These are phyloP conservation scores for Bertia moriformis DNA, from an alignment of 2,329 filamentous ascomycete genomes.

Conservation along the genomic window DNA sequence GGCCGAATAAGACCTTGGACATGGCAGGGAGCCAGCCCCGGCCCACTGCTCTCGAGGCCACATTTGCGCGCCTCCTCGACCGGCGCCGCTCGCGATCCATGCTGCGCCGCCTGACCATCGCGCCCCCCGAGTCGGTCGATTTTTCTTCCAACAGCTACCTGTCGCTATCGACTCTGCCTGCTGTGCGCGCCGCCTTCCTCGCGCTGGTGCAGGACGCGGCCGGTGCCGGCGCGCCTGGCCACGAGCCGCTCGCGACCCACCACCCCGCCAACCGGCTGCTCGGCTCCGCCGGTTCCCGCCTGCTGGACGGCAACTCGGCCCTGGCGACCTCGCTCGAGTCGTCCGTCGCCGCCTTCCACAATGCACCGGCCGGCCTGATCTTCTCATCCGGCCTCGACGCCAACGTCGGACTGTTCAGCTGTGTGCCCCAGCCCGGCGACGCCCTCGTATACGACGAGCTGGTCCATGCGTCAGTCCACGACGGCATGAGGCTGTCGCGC, in stretches of 20 bases:
- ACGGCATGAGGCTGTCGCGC: constrained; percentile 60
- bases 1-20: no score
- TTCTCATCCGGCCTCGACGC: constrained; percentile 52
- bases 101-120: constrained; percentile 32
- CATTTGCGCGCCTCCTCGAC: constrained; percentile 5
- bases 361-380: constrained; percentile 26
- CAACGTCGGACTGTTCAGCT: constrained; percentile 47
- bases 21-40: no score
- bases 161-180: constrained; percentile 43
- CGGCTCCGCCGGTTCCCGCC: constrained; percentile 36
- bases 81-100: constrained; percentile 14
- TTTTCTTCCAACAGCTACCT: constrained; percentile 72
- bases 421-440: constrained; percentile 44
- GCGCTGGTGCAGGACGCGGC: constrained; percentile 9
- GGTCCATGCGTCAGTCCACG: constrained; percentile 66
- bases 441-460: constrained; percentile 59
- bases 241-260: constrained; percentile 3
- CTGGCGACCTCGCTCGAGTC: constrained; percentile 28
- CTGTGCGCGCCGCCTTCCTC: constrained; percentile 51
- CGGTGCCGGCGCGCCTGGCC: constrained; percentile 5
- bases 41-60: neutral
- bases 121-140: constrained; percentile 56
- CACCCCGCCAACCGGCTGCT: constrained; percentile 11
- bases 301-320: constrained; percentile 33
- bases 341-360: constrained; percentile 30